Percentiles rank a stretch among this genome's conserved stretches.
Evolutionary conservation across 2,329 filamentous ascomycete species (phyloP).

Genomic region (Leptographium lundbergii): DNA sequence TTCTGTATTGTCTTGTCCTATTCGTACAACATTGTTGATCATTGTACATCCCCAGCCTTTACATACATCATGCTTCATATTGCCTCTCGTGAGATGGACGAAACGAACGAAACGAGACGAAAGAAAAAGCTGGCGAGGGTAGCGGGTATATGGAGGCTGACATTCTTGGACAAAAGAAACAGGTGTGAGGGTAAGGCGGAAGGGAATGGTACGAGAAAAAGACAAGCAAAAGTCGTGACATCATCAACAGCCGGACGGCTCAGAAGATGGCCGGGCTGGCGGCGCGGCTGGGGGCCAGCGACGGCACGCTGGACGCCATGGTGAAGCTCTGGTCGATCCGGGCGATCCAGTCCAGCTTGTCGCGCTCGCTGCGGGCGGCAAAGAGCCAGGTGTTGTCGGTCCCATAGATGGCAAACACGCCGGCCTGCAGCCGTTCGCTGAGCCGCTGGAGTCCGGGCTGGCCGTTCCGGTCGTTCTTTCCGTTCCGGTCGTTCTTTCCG

Average conservation of each 20-base stretch:
- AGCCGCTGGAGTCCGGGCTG: constrained; percentile 39
- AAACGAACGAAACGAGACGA: not conserved
- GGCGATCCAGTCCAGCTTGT: constrained; percentile 96
- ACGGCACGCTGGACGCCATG: constrained; percentile 18
- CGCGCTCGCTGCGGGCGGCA: constrained; percentile 72
- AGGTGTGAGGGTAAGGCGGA: not conserved
- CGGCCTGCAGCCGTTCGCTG: constrained; percentile 47
- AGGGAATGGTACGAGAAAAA: not conserved
- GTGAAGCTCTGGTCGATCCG: constrained; percentile 72
- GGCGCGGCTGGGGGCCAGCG: constrained; percentile 27
- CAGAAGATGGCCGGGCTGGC: constrained; percentile 20
- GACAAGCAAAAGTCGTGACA: not conserved
- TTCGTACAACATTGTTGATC: not conserved
- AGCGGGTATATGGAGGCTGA: not conserved
- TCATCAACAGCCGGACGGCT: not conserved
- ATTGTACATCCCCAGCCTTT: not conserved
- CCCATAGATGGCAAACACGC: constrained; percentile 89
- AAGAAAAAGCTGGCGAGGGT: too few relatives aligned
- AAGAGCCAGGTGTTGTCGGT: constrained; percentile 94
- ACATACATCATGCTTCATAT: not conserved
- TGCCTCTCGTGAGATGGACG: not conserved
- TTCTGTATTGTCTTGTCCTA: not conserved
- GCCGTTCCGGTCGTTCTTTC: not conserved
- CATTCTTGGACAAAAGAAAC: constrained; percentile 1
- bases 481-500: too few relatives aligned